Evolutionary conservation across 2,329 filamentous ascomycete species (phyloP).

Genomic region (Ceratocystis alfenasii): DNA sequence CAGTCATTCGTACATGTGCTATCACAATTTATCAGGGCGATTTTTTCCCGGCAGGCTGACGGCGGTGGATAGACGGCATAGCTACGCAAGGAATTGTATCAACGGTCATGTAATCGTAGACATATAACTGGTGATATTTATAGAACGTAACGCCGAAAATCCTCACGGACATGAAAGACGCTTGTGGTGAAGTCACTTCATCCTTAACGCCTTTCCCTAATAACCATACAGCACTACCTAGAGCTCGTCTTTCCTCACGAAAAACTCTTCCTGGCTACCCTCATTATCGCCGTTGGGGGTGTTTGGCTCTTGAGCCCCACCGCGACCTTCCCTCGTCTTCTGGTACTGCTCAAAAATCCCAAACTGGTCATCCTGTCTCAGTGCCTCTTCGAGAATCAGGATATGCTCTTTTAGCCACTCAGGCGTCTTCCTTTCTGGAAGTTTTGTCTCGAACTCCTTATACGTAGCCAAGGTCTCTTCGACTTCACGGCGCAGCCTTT

Average conservation of each 20-base stretch:
- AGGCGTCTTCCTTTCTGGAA: constrained; percentile 22
- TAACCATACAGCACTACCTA: constrained; percentile 26
- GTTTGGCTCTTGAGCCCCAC: not conserved
- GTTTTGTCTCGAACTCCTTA: constrained; percentile 27
- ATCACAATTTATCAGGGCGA: not conserved
- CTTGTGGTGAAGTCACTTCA: not conserved
- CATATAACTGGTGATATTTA: too few species aligned
- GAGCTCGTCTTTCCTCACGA: constrained; percentile 38
- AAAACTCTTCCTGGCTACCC: constrained; percentile 41
- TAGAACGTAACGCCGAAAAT: not conserved
- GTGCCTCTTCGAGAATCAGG: constrained; percentile 44
- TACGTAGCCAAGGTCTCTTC: constrained; percentile 13
- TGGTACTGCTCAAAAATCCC: constrained; percentile 10
- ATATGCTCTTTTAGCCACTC: constrained; percentile 20
- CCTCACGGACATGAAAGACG: not conserved
- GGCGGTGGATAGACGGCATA: too few species aligned
- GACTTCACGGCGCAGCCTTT: constrained; percentile 11
- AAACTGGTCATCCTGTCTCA: constrained; percentile 42
- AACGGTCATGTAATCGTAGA: too few species aligned
- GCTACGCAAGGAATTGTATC: too few species aligned
- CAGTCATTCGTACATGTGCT: not conserved
- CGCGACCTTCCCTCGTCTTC: not conserved
- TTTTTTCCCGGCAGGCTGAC: not conserved
- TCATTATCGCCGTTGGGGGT: constrained; percentile 24
- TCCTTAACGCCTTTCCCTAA: not conserved